These are phyloP conservation scores for Penicillium paxilli DNA, from an alignment of 495 filamentous ascomycete genomes.

Conservation along the genomic window DNA sequence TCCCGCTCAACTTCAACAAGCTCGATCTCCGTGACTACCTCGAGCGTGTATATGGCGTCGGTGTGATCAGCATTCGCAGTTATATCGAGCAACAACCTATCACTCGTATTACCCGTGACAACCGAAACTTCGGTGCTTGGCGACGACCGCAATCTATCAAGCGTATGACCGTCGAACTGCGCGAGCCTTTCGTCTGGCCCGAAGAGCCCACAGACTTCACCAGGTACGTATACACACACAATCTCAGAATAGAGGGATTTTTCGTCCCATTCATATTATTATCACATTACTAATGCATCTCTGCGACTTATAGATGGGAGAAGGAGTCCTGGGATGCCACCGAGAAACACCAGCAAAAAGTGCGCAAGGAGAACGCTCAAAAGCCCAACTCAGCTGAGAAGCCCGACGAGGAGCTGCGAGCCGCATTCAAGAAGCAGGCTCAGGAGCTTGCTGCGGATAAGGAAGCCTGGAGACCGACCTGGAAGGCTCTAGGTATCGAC, in stretches of 20 bases:
- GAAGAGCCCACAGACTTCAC: conserved; percentile 56
- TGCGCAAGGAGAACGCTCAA: conserved; percentile 21
- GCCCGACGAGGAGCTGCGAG: conserved; percentile 26
- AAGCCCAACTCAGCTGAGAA: conserved; percentile 30
- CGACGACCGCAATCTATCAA: conserved; percentile 70
- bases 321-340: conserved; percentile 41
- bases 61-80: conserved; percentile 68
- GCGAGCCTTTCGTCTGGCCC: conserved; percentile 82
- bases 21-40: conserved; percentile 91
- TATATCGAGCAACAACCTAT: conserved; percentile 72
- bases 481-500: conserved; percentile 43
- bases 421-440: conserved; percentile 52
- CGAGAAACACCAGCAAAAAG: conserved; percentile 28
- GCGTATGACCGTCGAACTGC: conserved; percentile 89
- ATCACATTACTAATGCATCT: conserved; percentile 6
- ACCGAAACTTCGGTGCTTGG: conserved; percentile 42
- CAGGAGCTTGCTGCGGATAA: conserved; percentile 52
- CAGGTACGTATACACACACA: conserved; percentile 43
- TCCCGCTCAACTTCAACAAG: conserved; percentile 87
- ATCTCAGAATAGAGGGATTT: neutral
- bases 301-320: conserved; percentile 47
- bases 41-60: conserved; percentile 68
- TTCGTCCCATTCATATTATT: neutral
- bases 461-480: conserved; percentile 44
- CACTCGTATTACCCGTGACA: conserved; percentile 33